Conservation (phyloP, 2,329 filamentous ascomycete species). For the Biscogniauxia marginata region DNA sequence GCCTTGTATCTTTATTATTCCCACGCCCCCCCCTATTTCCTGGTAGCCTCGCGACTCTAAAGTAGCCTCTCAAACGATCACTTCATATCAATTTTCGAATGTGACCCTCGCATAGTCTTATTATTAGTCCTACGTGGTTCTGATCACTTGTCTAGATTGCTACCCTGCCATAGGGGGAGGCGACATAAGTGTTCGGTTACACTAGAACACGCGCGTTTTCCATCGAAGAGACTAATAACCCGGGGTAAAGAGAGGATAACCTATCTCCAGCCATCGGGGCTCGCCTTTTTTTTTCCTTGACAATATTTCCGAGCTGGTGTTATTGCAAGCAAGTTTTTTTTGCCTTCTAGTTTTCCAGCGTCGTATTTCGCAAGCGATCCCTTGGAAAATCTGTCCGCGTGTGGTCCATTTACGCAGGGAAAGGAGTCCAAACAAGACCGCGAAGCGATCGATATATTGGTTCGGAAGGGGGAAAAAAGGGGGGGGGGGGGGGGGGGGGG, state of each 20-base stretch:
- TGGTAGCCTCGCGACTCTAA: not conserved
- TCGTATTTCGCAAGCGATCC: not conserved
- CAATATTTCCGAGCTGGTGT: not conserved
- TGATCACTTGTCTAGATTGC: not conserved
- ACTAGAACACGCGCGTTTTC: not conserved
- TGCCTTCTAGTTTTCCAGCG: not conserved
- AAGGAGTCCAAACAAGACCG: no score
- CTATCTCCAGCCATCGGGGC: not conserved
- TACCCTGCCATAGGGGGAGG: no score
- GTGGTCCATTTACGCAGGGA: not conserved
- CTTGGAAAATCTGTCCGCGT: not conserved
- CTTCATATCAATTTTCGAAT: not conserved
- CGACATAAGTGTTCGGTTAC: not conserved
- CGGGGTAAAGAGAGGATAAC: not conserved
- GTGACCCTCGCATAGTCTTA: not conserved
- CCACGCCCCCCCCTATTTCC: not conserved
- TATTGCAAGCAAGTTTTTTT: not conserved
- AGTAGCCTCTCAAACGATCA: no score
- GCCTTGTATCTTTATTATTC: not conserved
- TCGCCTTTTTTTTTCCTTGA: not conserved
- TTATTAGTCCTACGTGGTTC: not conserved
- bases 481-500: no score
- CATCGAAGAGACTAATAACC: no score
- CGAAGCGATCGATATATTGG: no score
- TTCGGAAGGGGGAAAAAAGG: not conserved